Evolutionary conservation across 108 stramenopile species (phyloP), one percentile per base, ranked within the genome.

Genomic region (Cyclostephanos invisitatus): DNA sequence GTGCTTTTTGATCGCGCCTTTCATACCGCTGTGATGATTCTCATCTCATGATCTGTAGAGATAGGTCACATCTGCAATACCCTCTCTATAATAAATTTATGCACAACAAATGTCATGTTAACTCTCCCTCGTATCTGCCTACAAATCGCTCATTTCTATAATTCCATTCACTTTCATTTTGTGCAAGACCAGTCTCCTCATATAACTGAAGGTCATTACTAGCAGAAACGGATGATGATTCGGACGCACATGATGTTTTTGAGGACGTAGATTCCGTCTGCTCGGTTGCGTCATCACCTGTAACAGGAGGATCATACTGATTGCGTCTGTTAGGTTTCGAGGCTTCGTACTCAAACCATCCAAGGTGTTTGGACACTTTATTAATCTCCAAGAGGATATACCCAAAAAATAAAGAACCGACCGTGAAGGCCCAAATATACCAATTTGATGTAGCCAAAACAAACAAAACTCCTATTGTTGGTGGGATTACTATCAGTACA

Each of bases 341-440:
- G 2, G 32, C 4, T 46, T 79, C 71, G 28, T 68, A 79, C 32
- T 48, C 46, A 22, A 72, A 67, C 78, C 78, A 79, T 48, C 71
- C 78, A 9, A 46, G 37, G 12, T 40, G 37, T 46, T 68, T 79
- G n/a, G 78, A 66, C 37, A 70, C 48, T 18, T 70, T 66, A 11
- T 59, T 59, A 29, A 72, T 12, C 51, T 72, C 68, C 50, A 48
- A 70, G 4, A 72, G 53, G 5, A 65, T 15, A 27, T 46, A 14
- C 8, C 71, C 65, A n/a, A 62, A 63, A 6, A 63, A 8, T 18
- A 80, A 37, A 3, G 78, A 60, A 20, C 72, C 78, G 50, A 40
- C 40, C 20, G 50, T 38, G 46, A 80, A 80, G 35, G 68, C 14
- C 48, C 68, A 80, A 17, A 80, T 72, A 62, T 73, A 72, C 78